These are phyloP conservation scores for Ustilaginoidea virens DNA, from an alignment of 2,329 filamentous ascomycete genomes.

Conservation along the genomic window DNA sequence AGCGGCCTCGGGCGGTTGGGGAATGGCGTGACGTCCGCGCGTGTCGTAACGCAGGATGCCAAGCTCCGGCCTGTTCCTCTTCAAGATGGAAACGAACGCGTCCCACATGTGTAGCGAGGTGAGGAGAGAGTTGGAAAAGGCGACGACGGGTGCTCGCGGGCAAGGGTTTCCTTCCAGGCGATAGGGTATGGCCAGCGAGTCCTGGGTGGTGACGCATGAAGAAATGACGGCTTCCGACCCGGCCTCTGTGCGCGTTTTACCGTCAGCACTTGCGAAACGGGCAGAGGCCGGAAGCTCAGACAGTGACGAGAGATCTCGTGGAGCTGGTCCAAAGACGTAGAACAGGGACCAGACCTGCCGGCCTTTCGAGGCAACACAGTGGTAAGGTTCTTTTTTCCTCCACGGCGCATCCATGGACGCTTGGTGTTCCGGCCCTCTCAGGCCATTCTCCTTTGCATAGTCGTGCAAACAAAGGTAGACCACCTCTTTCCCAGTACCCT, in stretches of 20 bases:
- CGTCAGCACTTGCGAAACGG: slow-evolving; percentile 38
- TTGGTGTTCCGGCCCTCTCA: slow-evolving; percentile 48
- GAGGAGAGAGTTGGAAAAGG: slow-evolving; percentile 68
- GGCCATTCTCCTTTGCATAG: slow-evolving; percentile 49
- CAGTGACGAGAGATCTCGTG: slow-evolving; percentile 49
- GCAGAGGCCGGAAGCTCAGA: slow-evolving; percentile 29
- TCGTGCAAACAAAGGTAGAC: slow-evolving; percentile 56
- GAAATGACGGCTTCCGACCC: slow-evolving; percentile 38
- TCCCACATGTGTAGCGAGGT: slow-evolving; percentile 74
- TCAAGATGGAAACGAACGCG: slow-evolving; percentile 48
- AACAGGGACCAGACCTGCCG: slow-evolving; percentile 55
- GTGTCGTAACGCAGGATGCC: slow-evolving; percentile 64
- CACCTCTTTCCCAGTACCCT: slow-evolving; percentile 31
- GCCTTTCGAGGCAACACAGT: slow-evolving; percentile 39
- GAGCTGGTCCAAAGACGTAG: slow-evolving; percentile 64
- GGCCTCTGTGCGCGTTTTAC: slow-evolving; percentile 37
- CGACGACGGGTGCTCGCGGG: slow-evolving; percentile 53
- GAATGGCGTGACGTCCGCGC: slow-evolving; percentile 47
- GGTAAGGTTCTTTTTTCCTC: slow-evolving; percentile 40
- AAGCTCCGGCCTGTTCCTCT: slow-evolving; percentile 43
- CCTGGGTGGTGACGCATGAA: slow-evolving; percentile 52
- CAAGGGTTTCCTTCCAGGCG: slow-evolving; percentile 57
- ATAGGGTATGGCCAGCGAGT: slow-evolving; percentile 57
- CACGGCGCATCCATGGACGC: slow-evolving; percentile 48
- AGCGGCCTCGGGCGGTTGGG: slow-evolving; percentile 31